These are phyloP conservation scores for Curvularia hawaiiensis DNA, from an alignment of 2,329 filamentous ascomycete species.

Conservation along the genomic window DNA sequence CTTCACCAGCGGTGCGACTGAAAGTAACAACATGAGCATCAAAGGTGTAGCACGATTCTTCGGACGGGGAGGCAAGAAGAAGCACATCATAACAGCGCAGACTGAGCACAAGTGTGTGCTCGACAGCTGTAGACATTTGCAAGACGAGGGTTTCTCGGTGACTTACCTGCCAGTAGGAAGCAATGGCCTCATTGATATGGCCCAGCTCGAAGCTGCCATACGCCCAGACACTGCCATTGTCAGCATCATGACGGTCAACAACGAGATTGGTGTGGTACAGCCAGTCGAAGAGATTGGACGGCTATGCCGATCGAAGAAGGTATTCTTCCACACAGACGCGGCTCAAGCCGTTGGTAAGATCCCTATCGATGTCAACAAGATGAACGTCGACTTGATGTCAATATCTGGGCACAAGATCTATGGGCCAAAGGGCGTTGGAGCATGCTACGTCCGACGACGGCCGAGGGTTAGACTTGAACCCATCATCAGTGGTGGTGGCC, in stretches of 20 bases:
- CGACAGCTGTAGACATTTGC: slow-evolving; percentile 94
- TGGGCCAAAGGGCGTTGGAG: slow-evolving; percentile 94
- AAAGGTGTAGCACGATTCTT: slow-evolving; percentile 98
- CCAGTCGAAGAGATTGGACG: slow-evolving; percentile 92
- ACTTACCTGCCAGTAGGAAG: slow-evolving; percentile 93
- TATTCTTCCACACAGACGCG: slow-evolving; percentile 97
- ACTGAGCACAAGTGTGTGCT: slow-evolving; percentile 99
- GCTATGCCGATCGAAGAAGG: slow-evolving; percentile 86
- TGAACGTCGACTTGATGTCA: slow-evolving; percentile 98
- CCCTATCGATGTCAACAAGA: slow-evolving; percentile 91
- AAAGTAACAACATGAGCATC: slow-evolving; percentile 99
- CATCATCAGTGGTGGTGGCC: slow-evolving; percentile 93
- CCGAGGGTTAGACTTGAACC: slow-evolving; percentile 94
- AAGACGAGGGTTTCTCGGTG: slow-evolving; percentile 94
- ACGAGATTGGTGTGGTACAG: slow-evolving; percentile 99
- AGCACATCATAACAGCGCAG: slow-evolving; percentile 95
- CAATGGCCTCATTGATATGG: slow-evolving; percentile 84
- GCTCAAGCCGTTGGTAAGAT: slow-evolving; percentile 99
- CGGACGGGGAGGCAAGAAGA: slow-evolving; percentile 91
- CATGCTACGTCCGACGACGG: slow-evolving; percentile 91
- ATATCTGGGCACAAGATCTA: slow-evolving; percentile 99
- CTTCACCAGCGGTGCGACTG: slow-evolving; percentile 96
- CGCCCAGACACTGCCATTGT: slow-evolving; percentile 89
- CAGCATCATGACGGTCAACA: slow-evolving; percentile 99
- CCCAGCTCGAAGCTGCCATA: slow-evolving; percentile 85